Conservation (phyloP, 179 eudicot species). For the Heliamphora pulchella region DNA sequence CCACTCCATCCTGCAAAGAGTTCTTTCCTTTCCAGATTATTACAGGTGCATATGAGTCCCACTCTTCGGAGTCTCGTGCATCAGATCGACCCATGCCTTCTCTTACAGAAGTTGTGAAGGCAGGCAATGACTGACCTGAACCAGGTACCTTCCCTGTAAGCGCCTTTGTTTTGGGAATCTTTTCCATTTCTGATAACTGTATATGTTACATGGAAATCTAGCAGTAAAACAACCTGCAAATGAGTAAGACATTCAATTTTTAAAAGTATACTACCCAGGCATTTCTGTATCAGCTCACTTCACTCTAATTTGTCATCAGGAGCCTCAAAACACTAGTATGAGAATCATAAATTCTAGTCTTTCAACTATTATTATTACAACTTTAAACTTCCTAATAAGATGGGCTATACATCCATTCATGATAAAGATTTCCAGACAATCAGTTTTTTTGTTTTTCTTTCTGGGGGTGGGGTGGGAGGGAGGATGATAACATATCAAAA, state of each 20-base stretch:
- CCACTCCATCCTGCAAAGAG: slow-evolving; percentile 41
- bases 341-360: background rate
- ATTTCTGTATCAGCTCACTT: background rate
- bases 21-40: slow-evolving; percentile 46
- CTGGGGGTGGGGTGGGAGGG: background rate
- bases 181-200: slow-evolving; percentile 42
- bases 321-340: background rate
- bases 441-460: background rate
- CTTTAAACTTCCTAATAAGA: background rate
- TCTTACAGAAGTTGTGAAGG: slow-evolving; percentile 24
- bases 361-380: background rate
- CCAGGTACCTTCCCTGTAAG: slow-evolving; percentile 33
- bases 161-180: slow-evolving; percentile 40
- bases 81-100: slow-evolving; percentile 30
- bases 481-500: background rate
- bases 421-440: background rate
- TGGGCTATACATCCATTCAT: background rate
- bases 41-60: slow-evolving; percentile 34
- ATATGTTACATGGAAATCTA: slow-evolving; percentile 27
- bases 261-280: background rate
- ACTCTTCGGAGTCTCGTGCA: slow-evolving; percentile 28
- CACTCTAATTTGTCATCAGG: background rate
- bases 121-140: slow-evolving; percentile 28
- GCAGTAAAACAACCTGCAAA: slow-evolving; percentile 15
- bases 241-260: background rate